These are phyloP conservation scores for Sarocladium brachiariae DNA, from an alignment of 2,329 filamentous ascomycete genomes.

Conservation along the genomic window DNA sequence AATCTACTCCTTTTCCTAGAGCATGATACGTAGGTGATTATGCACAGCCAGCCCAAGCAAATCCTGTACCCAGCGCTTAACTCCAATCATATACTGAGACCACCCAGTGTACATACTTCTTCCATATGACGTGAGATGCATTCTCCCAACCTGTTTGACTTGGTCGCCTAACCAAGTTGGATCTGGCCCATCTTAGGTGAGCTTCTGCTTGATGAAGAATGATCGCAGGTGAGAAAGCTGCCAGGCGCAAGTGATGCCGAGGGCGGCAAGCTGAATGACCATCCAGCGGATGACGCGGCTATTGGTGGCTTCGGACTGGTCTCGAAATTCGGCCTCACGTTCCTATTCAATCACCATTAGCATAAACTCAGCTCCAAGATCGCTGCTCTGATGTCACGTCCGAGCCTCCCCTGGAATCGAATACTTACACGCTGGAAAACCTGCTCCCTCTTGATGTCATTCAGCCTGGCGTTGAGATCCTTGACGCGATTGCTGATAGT, in stretches of 20 bases:
- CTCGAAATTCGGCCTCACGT: conserved; percentile 70
- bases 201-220: conserved; percentile 99
- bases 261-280: conserved; percentile 76
- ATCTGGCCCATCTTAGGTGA: conserved; percentile 57
- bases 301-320: conserved; percentile 94
- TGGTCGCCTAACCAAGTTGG: too few species aligned
- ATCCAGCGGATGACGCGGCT: conserved; percentile 90
- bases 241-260: conserved; percentile 89
- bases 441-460: conserved; percentile 89
- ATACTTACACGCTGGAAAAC: conserved; percentile 79
- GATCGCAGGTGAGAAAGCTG: conserved; percentile 90
- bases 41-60: neutral
- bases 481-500: conserved; percentile 83
- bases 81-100: conserved; percentile 1
- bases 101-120: neutral
- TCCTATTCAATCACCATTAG: neutral
- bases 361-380: too few species aligned
- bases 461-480: conserved; percentile 80
- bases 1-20: neutral
- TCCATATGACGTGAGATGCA: neutral
- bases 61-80: conserved; percentile 4
- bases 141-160: neutral
- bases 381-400: too few species aligned
- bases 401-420: too few species aligned
- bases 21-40: neutral